Base-by-base conservation (phyloP, 495 filamentous ascomycete species). In the Daldinia bambusicola region DNA sequence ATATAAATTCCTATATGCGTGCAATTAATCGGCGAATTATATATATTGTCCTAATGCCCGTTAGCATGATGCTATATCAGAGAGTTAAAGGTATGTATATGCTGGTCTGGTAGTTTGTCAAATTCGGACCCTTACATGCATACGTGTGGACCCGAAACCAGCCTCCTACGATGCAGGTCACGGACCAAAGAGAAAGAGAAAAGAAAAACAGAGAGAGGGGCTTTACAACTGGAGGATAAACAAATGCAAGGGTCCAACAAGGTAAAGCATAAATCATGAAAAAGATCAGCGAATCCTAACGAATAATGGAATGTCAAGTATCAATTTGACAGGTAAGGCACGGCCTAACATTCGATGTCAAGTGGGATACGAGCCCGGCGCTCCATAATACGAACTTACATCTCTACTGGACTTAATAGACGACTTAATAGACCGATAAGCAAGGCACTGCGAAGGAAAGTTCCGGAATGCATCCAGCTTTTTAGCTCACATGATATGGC, bases 401-500 rank as follows among this genome's bases (percentile, higher is more conserved):
- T 26, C 26, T 26, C 26, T 48, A 16, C 43, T 22, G n/a, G 13
- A 2, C 55, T 4, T 12, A n/a, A 18, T 16, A 37, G 38, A 38
- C 55, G 34, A 8, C 13, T 31, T 37, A 16, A 38, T 37, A 37
- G 34, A 34, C 8, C 20, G 13, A 45, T 43, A 40, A 22, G 26
- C 26, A 26, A 26, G 26, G 31, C 18, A 7, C 30, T 26, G 12
- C 9, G 53, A 55, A 43, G 26, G 50, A 55, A 61, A 31, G 37
- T 61, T 48, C 52, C 4, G 36, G 30, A 32, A 61, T 61, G 56
- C 57, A 59, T 53, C 38, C 38, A 45, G 10, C 43, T 7, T 55
- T 55, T 55, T 55, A 31, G 45, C 34, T 53, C 50, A 53, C 14
- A 34, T 30, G 56, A 59, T 20, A 32, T 55, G 8, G 6, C 9